Percentiles rank a stretch among this genome's conserved stretches.
Evolutionary conservation across 352 stramenopile genomes (phyloP).

Genomic region (Elongisporangium anandrum): DNA sequence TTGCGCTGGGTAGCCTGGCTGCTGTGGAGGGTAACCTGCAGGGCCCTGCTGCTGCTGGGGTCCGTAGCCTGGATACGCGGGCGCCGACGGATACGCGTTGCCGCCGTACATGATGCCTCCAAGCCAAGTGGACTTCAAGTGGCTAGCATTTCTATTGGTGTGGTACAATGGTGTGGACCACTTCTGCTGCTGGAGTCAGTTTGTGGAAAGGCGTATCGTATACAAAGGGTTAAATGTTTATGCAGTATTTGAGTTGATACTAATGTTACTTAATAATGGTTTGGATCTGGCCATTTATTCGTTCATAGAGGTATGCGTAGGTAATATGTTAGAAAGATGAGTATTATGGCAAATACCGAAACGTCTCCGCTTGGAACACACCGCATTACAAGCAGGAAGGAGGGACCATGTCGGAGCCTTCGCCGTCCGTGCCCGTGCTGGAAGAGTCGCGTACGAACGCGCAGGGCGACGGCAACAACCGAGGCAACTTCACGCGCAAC

Average conservation of each 20-base stretch:
- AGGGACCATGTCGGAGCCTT: slow-evolving; percentile 28
- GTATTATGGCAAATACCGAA: background rate
- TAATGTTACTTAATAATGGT: slow-evolving; percentile 11
- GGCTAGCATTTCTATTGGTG: background rate
- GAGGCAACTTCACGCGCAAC: slow-evolving; percentile 86
- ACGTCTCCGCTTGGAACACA: background rate
- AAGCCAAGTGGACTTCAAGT: background rate
- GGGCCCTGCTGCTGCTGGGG: slow-evolving; percentile 10
- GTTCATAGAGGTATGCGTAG: slow-evolving; percentile 12
- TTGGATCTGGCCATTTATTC: background rate
- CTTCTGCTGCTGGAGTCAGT: background rate
- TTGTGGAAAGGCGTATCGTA: background rate
- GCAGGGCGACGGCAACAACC: slow-evolving; percentile 51
- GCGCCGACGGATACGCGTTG: slow-evolving; percentile 16
- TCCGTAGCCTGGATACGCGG: slow-evolving; percentile 11
- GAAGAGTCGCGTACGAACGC: slow-evolving; percentile 26
- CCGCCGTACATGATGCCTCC: slow-evolving; percentile 19
- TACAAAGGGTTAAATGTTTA: background rate
- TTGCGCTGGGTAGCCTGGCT: slow-evolving; percentile 19
- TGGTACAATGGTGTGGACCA: background rate
- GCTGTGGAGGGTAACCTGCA: slow-evolving; percentile 23
- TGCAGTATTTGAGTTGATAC: slow-evolving; percentile 8
- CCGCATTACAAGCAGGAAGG: background rate
- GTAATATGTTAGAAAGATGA: background rate
- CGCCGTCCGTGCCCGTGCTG: slow-evolving; percentile 37